Base-by-base conservation (phyloP, 306 rosid genomes). In the Comarum palustre region DNA sequence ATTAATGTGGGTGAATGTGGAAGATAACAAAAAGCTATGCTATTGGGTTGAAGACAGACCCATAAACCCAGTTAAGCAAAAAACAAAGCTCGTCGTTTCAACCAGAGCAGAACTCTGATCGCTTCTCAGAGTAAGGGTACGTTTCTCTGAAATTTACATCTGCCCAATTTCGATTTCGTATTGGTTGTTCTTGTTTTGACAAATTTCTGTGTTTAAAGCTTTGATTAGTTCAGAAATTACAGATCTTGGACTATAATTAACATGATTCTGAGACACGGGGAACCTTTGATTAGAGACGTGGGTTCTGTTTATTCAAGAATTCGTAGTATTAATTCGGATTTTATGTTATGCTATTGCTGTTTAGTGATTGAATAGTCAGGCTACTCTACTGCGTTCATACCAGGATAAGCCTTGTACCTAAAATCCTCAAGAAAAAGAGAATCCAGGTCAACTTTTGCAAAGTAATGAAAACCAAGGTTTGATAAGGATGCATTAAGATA, bases 41-140 rank as follows among this genome's bases (percentile, higher is more conserved):
- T 8, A 66, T 41, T 20, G 51, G 29, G 17, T 65, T 10, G 13
- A n/a, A n/a, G n/a, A 19, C 5, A 32, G 55, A 71, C 66, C 66
- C 68, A 42, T n/a, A n/a, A n/a, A n/a, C n/a, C n/a, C n/a, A n/a
- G n/a, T n/a, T n/a, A n/a, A n/a, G n/a, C n/a, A n/a, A n/a, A 7
- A 72, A 27, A 27, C 68, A 43, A 58, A 19, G 76, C 68, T 72
- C 74, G 31, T 32, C 13, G 52, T 12, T 6, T 52, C 7, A 9
- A 46, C 24, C 14, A 63, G 52, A 59, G 31, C 43, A 20, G 66
- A 42, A n/a, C n/a, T n/a, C 43, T 48, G 68, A 72, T 72, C 67
- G 42, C 45, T 57, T 36, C 58, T 57, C 14, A 41, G 4, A 10
- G 57, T 72, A 58, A n/a, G 19, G 76, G 69, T 72, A 5, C 31